phyloP scores from a whole-genome alignment of 2,329 filamentous ascomycete genomes.

The Paecilomyces fulvus region DNA sequence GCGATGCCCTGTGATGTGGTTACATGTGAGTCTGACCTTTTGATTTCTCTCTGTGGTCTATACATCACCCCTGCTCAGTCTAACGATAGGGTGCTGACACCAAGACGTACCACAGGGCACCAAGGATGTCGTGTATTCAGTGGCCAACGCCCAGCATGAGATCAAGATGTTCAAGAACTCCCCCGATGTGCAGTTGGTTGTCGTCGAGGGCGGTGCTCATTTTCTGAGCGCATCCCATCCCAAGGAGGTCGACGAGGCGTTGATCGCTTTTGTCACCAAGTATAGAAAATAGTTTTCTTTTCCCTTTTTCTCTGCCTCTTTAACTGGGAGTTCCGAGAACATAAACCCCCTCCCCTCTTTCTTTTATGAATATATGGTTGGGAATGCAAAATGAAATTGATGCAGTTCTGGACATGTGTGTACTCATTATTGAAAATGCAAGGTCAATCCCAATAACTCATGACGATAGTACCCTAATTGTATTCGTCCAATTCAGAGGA shows the following conservation, averaged over 20 bases:
- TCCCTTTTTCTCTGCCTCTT: not conserved
- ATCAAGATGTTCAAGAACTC: constrained; percentile 41
- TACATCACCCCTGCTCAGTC: too few relatives aligned
- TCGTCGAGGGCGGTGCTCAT: constrained; percentile 41
- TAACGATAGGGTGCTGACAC: constrained; percentile 19
- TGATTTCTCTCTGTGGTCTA: constrained; percentile 1
- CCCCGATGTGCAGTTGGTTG: constrained; percentile 33
- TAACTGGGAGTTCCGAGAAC: too few relatives aligned
- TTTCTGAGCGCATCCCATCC: constrained; percentile 43
- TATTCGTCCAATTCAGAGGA: not conserved
- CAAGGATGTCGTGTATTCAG: constrained; percentile 10
- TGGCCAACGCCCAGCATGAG: constrained; percentile 28
- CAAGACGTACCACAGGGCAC: constrained; percentile 8
- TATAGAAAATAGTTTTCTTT: constrained; percentile 6
- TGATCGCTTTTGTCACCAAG: constrained; percentile 18
- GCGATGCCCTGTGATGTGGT: constrained; percentile 43
- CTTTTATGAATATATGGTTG: too few relatives aligned
- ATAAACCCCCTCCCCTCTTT: too few relatives aligned
- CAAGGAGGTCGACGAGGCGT: constrained; percentile 29
- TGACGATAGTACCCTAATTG: not conserved
- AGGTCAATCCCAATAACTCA: not conserved
- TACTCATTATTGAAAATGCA: not conserved
- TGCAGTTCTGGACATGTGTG: not conserved
- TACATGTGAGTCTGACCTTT: constrained; percentile 31
- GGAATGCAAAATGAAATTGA: too few relatives aligned